Conservation (phyloP, 78 protist genomes). For the Emiliania huxleyi region DNA sequence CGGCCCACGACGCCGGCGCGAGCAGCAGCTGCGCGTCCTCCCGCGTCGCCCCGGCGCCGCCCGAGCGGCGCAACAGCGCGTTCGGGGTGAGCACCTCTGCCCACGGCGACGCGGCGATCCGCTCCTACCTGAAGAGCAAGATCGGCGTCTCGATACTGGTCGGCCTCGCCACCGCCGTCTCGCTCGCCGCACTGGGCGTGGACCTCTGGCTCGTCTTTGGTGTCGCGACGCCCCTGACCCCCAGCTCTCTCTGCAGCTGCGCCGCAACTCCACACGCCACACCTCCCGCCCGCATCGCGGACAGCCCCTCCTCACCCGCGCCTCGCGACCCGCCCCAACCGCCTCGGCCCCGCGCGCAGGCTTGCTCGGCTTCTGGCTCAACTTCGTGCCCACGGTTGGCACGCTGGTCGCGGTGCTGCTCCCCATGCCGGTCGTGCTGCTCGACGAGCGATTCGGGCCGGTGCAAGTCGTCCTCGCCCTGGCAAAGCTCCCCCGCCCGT, state of each 20-base stretch:
- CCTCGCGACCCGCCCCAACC: too few relatives aligned
- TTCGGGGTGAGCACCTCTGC: background rate
- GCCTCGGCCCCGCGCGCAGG: too few relatives aligned
- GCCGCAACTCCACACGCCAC: too few relatives aligned
- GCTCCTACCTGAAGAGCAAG: background rate
- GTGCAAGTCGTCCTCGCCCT: background rate
- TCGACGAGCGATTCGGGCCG: background rate
- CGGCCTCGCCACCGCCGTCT: background rate
- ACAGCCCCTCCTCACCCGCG: too few relatives aligned
- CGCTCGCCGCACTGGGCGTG: background rate
- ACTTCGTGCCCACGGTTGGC: background rate
- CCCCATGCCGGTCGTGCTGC: background rate
- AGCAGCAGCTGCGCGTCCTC: background rate
- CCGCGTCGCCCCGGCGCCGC: background rate
- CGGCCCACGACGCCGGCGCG: background rate
- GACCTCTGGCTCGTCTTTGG: background rate
- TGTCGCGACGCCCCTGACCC: too few relatives aligned
- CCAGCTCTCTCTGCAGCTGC: too few relatives aligned
- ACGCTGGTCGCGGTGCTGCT: background rate
- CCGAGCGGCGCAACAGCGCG: background rate
- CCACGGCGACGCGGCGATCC: background rate
- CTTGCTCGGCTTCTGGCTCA: background rate
- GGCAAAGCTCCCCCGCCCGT: too few relatives aligned
- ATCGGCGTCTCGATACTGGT: background rate
- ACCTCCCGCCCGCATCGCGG: too few relatives aligned